Evolutionary conservation across 345 rosid genomes (phyloP).

Genomic region (Eutrema heterophyllum): DNA sequence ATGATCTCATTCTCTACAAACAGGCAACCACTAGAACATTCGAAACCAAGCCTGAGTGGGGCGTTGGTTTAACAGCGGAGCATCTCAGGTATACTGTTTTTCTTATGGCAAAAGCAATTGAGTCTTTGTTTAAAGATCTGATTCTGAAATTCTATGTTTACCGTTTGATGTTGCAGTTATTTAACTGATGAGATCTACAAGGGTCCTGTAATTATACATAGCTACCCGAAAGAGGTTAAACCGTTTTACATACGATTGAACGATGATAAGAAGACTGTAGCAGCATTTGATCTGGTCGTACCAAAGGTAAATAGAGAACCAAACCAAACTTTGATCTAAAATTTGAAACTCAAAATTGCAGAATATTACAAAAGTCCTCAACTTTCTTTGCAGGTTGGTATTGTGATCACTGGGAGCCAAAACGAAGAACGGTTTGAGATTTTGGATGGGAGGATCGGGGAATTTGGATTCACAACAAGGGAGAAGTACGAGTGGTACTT

Average conservation of each 20-base stretch:
- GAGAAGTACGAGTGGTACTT: conserved; percentile 79
- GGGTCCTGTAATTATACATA: conserved; percentile 53
- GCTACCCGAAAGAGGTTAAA: conserved; percentile 57
- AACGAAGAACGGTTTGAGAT: conserved; percentile 65
- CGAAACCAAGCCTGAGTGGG: conserved; percentile 59
- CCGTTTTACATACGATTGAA: conserved; percentile 69
- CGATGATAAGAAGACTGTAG: conserved; percentile 71
- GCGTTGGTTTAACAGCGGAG: conserved; percentile 56
- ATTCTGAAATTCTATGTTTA: background rate
- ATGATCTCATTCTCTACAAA: conserved; percentile 3
- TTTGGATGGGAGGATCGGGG: conserved; percentile 52
- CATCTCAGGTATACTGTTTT: conserved; percentile 60
- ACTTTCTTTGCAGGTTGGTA: conserved; percentile 54
- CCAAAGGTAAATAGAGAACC: conserved; percentile 51
- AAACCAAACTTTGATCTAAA: background rate
- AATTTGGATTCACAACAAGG: conserved; percentile 34
- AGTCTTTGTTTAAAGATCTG: background rate
- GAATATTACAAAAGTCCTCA: background rate
- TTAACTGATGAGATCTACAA: conserved; percentile 68
- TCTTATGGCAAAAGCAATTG: background rate
- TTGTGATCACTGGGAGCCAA: conserved; percentile 69
- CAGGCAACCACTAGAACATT: conserved; percentile 50
- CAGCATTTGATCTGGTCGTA: conserved; percentile 86
- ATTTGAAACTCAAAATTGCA: background rate
- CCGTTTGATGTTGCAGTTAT: conserved; percentile 40